Conservation (phyloP, 208 protist genomes). For the Wallacemonas sp. region DNA sequence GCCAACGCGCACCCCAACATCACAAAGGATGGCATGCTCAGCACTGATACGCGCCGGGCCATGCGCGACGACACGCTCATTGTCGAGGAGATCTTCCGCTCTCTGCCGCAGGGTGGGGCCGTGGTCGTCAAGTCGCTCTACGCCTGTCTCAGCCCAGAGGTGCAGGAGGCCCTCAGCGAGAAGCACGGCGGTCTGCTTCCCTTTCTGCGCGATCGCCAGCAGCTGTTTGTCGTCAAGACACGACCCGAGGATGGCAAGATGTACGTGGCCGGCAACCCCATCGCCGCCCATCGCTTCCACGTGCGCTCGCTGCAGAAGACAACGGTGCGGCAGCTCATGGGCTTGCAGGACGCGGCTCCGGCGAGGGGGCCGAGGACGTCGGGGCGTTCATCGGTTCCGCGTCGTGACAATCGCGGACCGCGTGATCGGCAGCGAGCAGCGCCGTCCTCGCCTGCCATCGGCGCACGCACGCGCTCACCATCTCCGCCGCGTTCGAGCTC, state of each 20-base stretch:
- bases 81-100: constrained; percentile 52
- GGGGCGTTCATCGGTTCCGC: too few relatives aligned
- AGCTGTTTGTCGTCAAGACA: constrained; percentile 70
- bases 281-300: constrained; percentile 58
- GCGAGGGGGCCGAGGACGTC: too few relatives aligned
- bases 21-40: constrained; percentile 63
- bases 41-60: constrained; percentile 41
- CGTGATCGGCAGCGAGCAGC: constrained; percentile 1
- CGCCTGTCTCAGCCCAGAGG: constrained; percentile 40
- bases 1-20: constrained; percentile 39
- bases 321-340: constrained; percentile 81
- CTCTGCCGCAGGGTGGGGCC: constrained; percentile 57
- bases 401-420: too few relatives aligned
- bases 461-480: constrained; percentile 21
- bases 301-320: constrained; percentile 51
- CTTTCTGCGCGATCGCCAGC: constrained; percentile 75
- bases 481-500: too few relatives aligned
- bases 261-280: constrained; percentile 68
- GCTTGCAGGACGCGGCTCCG: constrained; percentile 26
- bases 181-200: constrained; percentile 61
- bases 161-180: constrained; percentile 83
- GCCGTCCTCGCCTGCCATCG: neutral
- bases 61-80: constrained; percentile 76
- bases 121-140: constrained; percentile 73
- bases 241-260: constrained; percentile 44